A percentile compares a stretch with the other conserved stretches of the same genome.
Evolutionary conservation across 2,329 filamentous ascomycete species (phyloP).

Genomic region (Pseudogymnoascus sp.): DNA sequence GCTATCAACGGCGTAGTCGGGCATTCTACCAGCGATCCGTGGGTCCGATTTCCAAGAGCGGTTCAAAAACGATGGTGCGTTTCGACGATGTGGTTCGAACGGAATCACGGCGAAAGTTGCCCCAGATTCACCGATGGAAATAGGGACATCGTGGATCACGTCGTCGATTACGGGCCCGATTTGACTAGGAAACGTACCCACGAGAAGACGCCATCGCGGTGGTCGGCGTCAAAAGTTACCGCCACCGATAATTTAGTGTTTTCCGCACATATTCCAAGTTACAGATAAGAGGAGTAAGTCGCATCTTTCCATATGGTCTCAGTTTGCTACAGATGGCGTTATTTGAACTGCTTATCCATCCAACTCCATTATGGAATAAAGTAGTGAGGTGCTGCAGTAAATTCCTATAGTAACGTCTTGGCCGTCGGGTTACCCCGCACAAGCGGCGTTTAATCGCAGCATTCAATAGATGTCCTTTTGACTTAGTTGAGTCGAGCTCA

Average conservation of each 20-base stretch:
- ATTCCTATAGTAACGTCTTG: not conserved
- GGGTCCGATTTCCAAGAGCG: not conserved
- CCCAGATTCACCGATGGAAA: not conserved
- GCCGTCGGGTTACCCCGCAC: constrained; percentile 2
- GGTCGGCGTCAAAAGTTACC: not conserved
- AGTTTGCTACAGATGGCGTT: constrained; percentile 6
- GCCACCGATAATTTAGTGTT: not conserved
- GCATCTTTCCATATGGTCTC: constrained; percentile 7
- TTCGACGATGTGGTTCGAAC: not conserved
- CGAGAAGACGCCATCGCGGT: not conserved
- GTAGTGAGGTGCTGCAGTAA: not conserved
- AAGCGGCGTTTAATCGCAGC: not conserved
- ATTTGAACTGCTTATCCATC: constrained; percentile 2
- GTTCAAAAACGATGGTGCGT: not conserved
- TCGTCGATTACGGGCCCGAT: constrained; percentile 1
- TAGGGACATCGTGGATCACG: not conserved
- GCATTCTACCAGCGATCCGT: not conserved
- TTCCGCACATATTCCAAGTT: not conserved
- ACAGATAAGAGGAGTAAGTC: constrained; percentile 5
- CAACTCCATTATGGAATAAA: not conserved
- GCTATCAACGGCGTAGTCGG: not conserved
- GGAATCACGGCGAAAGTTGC: constrained; percentile 4
- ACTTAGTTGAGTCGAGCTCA: constrained; percentile 1
- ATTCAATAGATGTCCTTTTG: not conserved
- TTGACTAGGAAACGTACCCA: not conserved